Base-by-base conservation (phyloP, 2,329 filamentous ascomycete species). In the Epichloe gansuensis region DNA sequence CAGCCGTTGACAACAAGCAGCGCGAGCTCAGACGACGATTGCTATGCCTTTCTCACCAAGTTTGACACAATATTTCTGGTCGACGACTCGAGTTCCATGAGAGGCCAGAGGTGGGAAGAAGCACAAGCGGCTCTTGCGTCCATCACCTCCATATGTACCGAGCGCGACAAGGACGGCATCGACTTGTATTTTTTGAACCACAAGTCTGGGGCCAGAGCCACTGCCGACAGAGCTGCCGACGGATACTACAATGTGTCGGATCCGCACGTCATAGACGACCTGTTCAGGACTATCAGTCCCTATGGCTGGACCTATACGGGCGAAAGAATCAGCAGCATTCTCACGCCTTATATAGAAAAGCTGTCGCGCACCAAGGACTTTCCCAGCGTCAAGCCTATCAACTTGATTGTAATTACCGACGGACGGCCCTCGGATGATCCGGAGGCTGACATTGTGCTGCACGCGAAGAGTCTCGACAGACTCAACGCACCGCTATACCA, bases 21-120 rank as follows among this genome's bases (percentile, higher is more conserved):
- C 13, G 12, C 21, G 15, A 21, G 27, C 41, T 21, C 15, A 21
- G 67, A 69, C 23, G 82, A 89, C 58, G 84, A 89, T 60, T 78
- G 75, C 2, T 93, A 87, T 63, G 77, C 81, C 2, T 95, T 95
- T 64, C 80, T 97, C 5, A 66, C 70, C 42, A 75, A 75, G 15
- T 96, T 95, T 64, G 89, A 97, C 69, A 96, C 89, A 35, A 70
- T 91, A 52, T 90, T 97, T 65, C 70, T 97, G 1, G 88, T 97
- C 63, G 91, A 97, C 64, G 91, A 97, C 71, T 89, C 84, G n/a
- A 80, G 81, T 5, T 90, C 85, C 59, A 97, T 97, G 91, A 72
- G 74, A 1, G 87, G 85, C 15, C 63, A 71, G n/a, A 77, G 76
- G 23, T 97, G 91, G 91, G 66, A 70, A 12, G 87, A 96, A 66